These are phyloP conservation scores for Aspergillus sclerotioniger DNA, from an alignment of 495 filamentous ascomycete species.

Conservation along the genomic window DNA sequence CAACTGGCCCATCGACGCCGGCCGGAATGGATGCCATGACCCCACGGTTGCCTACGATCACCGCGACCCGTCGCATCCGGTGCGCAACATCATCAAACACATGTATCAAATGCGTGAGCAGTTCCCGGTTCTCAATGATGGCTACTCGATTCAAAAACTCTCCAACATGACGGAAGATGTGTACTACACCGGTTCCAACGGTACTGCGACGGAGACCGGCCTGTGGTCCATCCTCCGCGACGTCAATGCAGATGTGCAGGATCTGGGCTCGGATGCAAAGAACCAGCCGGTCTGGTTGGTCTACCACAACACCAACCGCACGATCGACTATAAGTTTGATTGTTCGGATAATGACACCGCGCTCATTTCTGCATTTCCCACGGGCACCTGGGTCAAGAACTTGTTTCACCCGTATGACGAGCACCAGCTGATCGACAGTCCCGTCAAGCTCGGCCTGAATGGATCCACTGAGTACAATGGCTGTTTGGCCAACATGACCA, in stretches of 20 bases:
- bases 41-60: slow-evolving; percentile 59
- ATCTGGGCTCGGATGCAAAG: slow-evolving; percentile 40
- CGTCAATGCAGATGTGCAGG: slow-evolving; percentile 49
- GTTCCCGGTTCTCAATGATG: slow-evolving; percentile 62
- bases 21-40: slow-evolving; percentile 59
- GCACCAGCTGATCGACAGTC: slow-evolving; percentile 37
- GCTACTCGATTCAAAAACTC: slow-evolving; percentile 53
- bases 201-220: slow-evolving; percentile 57
- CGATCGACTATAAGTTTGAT: slow-evolving; percentile 56
- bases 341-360: slow-evolving; percentile 47
- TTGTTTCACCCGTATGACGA: slow-evolving; percentile 63
- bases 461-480: slow-evolving; percentile 48
- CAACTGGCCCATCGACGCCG: slow-evolving; percentile 56
- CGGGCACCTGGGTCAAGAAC: slow-evolving; percentile 58
- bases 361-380: slow-evolving; percentile 57
- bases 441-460: slow-evolving; percentile 37
- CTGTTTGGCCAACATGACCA: slow-evolving; percentile 50
- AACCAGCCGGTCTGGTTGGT: slow-evolving; percentile 65
- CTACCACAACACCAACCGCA: slow-evolving; percentile 58
- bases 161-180: slow-evolving; percentile 55
- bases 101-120: slow-evolving; percentile 62
- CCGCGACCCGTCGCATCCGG: slow-evolving; percentile 64
- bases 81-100: slow-evolving; percentile 64
- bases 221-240: slow-evolving; percentile 64
- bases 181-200: slow-evolving; percentile 51